These are phyloP conservation scores for Endoconidiophora polonica DNA, from an alignment of 2,329 filamentous ascomycete genomes.

Conservation along the genomic window DNA sequence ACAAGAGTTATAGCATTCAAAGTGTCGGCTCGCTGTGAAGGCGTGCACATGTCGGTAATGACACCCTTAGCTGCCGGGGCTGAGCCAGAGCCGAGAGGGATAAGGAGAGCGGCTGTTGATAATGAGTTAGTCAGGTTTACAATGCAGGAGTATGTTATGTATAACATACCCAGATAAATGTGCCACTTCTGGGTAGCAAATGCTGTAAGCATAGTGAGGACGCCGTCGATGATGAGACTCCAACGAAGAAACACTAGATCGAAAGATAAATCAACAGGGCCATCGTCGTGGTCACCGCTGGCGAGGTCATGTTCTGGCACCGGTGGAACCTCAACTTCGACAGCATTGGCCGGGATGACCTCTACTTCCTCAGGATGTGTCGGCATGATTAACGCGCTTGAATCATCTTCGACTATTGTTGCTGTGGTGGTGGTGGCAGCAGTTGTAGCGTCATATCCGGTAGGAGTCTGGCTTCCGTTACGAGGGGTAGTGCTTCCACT, in stretches of 20 bases:
- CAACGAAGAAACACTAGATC: slow-evolving; percentile 51
- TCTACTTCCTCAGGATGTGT: slow-evolving; percentile 26
- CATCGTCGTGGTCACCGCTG: slow-evolving; percentile 23
- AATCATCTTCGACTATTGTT: background rate
- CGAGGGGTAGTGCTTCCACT: slow-evolving; percentile 1
- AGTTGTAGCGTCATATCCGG: slow-evolving; percentile 6
- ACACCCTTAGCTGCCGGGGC: slow-evolving; percentile 55
- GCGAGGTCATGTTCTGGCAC: slow-evolving; percentile 19
- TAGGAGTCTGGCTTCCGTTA: slow-evolving; percentile 5
- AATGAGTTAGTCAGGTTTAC: background rate
- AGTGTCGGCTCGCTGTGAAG: slow-evolving; percentile 45
- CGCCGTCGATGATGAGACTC: slow-evolving; percentile 47
- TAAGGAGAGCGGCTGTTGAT: slow-evolving; percentile 36
- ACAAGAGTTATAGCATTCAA: slow-evolving; percentile 52
- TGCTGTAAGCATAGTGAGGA: slow-evolving; percentile 44
- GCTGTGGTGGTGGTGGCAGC: background rate
- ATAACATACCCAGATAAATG: slow-evolving; percentile 39
- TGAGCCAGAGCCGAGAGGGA: slow-evolving; percentile 53
- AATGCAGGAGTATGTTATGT: background rate
- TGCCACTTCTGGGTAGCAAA: slow-evolving; percentile 50
- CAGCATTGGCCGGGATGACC: slow-evolving; percentile 24
- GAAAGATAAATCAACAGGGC: slow-evolving; percentile 31
- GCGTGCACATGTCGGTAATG: slow-evolving; percentile 53
- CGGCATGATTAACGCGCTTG: slow-evolving; percentile 18
- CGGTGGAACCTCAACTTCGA: slow-evolving; percentile 26